Evolutionary conservation across 495 filamentous ascomycete species (phyloP).

Genomic region (Diplogelasinospora grovesii): DNA sequence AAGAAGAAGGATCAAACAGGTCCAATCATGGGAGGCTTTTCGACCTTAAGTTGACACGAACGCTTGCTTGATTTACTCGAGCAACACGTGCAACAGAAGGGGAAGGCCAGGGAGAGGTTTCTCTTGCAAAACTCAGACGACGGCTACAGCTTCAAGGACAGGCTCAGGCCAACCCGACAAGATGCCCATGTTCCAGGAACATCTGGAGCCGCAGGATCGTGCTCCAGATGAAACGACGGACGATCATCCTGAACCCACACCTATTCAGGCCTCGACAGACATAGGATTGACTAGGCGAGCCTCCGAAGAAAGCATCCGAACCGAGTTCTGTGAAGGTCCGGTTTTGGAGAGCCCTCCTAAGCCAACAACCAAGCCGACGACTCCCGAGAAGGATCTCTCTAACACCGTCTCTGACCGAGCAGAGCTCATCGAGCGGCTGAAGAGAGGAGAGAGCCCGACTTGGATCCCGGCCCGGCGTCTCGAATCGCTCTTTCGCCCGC

Average conservation of each 20-base stretch:
- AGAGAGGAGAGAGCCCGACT: conserved; percentile 68
- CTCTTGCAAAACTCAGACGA: no score
- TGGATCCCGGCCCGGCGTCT: conserved; percentile 60
- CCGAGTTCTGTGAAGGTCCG: conserved; percentile 52
- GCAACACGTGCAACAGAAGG: no score
- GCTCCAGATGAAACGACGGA: not conserved
- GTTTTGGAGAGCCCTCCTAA: conserved; percentile 33
- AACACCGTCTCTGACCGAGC: conserved; percentile 51
- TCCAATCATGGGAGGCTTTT: conserved; percentile 4
- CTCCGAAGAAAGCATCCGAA: conserved; percentile 49
- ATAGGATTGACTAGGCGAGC: conserved; percentile 21
- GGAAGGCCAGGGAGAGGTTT: no score
- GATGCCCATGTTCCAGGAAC: conserved; percentile 58
- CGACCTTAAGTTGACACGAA: conserved; percentile 1
- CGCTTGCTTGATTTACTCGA: no score
- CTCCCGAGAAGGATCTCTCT: conserved; percentile 21
- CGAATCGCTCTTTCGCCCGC: conserved; percentile 33
- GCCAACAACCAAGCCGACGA: conserved; percentile 14
- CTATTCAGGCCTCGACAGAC: conserved; percentile 9
- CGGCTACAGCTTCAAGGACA: no score
- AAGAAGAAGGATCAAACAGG: not conserved
- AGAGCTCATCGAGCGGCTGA: conserved; percentile 79
- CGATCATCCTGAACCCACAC: conserved; percentile 11
- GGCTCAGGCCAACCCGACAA: conserved; percentile 8
- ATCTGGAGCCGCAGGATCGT: conserved; percentile 23